Conservation (phyloP, 2,329 filamentous ascomycete genomes). For the Aphanocladium album region DNA sequence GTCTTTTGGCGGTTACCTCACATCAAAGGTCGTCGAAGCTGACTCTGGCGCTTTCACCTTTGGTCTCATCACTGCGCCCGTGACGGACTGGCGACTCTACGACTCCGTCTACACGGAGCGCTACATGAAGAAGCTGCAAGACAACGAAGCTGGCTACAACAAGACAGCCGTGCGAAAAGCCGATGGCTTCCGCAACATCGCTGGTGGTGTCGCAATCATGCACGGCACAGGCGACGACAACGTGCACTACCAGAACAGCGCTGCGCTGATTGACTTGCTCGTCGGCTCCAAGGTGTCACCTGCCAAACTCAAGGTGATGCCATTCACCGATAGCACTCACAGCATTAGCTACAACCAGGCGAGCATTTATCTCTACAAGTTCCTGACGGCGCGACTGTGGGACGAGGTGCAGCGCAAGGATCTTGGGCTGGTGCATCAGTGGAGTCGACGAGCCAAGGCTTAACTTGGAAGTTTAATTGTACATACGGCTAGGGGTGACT, state of each 20-base stretch:
- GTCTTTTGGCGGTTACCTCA: slow-evolving; percentile 64
- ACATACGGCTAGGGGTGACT: neutral
- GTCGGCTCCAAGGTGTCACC: slow-evolving; percentile 55
- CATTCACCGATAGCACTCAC: slow-evolving; percentile 63
- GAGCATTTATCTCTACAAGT: slow-evolving; percentile 54
- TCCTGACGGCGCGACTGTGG: slow-evolving; percentile 55
- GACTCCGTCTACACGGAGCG: slow-evolving; percentile 68
- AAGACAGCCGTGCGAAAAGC: slow-evolving; percentile 53
- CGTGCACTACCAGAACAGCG: slow-evolving; percentile 64
- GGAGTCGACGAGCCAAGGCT: slow-evolving; percentile 20
- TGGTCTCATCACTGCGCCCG: slow-evolving; percentile 59
- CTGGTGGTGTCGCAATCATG: slow-evolving; percentile 56
- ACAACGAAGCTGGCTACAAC: slow-evolving; percentile 57
- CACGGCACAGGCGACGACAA: slow-evolving; percentile 68
- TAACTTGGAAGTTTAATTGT: neutral
- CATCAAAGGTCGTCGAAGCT: slow-evolving; percentile 60
- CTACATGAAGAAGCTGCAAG: slow-evolving; percentile 60
- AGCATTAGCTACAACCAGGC: slow-evolving; percentile 54
- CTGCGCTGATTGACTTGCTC: slow-evolving; percentile 56
- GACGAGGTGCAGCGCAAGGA: slow-evolving; percentile 53
- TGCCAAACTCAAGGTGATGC: slow-evolving; percentile 57
- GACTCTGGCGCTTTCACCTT: slow-evolving; percentile 57
- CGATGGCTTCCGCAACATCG: slow-evolving; percentile 57
- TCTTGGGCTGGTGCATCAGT: slow-evolving; percentile 27
- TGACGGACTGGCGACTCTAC: slow-evolving; percentile 66